Base-by-base conservation (phyloP, 306 rosid genomes). In the Vicia villosa region DNA sequence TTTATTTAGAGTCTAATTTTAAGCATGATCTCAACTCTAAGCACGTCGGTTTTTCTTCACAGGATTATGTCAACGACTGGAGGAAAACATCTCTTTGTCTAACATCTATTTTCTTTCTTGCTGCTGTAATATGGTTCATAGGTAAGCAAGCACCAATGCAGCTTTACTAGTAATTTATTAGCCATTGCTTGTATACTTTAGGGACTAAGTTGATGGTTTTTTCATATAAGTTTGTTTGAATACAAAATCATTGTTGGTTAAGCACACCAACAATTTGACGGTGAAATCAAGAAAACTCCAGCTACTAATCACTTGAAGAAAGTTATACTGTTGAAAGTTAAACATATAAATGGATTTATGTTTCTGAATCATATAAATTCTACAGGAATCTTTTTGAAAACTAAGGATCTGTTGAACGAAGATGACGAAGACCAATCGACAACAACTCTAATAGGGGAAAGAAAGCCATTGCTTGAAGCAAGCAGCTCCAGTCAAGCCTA, bases 1-100 rank as follows among this genome's bases (percentile, higher is more conserved):
- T 11, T 17, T 64, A 28, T 61, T 28, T 78, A 49, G 13, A 62
- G 28, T 57, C 22, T 21, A 34, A 9, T 60, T 70, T 68, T 54
- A 5, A 54, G 54, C 54, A 21, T 70, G n/a, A 28, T 76, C 20
- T 68, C 79, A 45, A 50, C 40, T 43, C 66, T 22, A 32, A 74
- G 65, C 69, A 32, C 28, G 17, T 67, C 72, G 49, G 64, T 68
- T 75, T 79, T 79, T 26, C 10, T 38, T 49, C 59, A 51, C 88
- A 91, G 97, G 93, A 88, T 83, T 72, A 77, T 64, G 64, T 88
- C 65, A 64, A 86, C 49, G 87, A 86, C 59, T 91, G 96, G 97
- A 88, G 89, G 81, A 77, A 65, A 72, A 83, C 97, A 32, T 19
- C 97, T 41, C 82, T 91, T 24, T 80, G 78, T 70, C 69, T 91